Conservation (phyloP, 2,329 filamentous ascomycete species). For the Penicillium digitatum region DNA sequence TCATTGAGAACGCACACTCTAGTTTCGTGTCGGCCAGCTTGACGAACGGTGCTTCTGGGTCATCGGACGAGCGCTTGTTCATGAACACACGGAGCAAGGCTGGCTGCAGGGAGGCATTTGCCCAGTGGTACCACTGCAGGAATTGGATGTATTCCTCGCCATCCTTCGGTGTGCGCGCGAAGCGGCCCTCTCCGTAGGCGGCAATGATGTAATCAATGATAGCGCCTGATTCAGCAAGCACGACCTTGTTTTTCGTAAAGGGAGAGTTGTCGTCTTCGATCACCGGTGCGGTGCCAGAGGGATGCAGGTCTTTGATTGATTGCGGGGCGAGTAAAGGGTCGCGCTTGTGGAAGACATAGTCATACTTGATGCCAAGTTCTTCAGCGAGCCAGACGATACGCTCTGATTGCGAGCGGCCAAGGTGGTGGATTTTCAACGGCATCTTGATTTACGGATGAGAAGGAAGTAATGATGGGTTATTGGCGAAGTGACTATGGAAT, state of each 20-base stretch:
- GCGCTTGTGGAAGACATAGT: conserved; percentile 22
- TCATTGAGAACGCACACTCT: conserved; percentile 8
- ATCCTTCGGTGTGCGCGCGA: conserved; percentile 20
- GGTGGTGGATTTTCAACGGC: conserved; percentile 22
- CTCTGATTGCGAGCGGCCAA: conserved; percentile 24
- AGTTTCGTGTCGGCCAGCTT: conserved; percentile 4
- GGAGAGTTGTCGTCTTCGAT: conserved; percentile 23
- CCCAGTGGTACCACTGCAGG: conserved; percentile 23
- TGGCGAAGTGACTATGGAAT: background rate
- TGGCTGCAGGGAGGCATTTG: conserved; percentile 20
- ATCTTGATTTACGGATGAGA: conserved; percentile 4
- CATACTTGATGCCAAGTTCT: conserved; percentile 20
- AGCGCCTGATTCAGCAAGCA: conserved; percentile 21
- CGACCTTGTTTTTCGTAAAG: conserved; percentile 14
- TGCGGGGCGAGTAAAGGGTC: conserved; percentile 20
- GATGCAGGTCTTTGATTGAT: conserved; percentile 21
- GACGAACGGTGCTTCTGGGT: conserved; percentile 1
- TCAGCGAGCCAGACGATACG: conserved; percentile 26
- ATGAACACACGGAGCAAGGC: conserved; percentile 14
- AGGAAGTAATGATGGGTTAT: background rate
- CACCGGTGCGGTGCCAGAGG: conserved; percentile 20
- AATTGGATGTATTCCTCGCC: conserved; percentile 18
- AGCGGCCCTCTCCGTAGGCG: conserved; percentile 16
- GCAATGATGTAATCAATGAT: conserved; percentile 23
- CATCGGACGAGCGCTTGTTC: background rate